Evolutionary conservation across 2,329 filamentous ascomycete genomes (phyloP), one percentile per base, ranked within the genome.

Genomic region (Sclerotinia glacialis): DNA sequence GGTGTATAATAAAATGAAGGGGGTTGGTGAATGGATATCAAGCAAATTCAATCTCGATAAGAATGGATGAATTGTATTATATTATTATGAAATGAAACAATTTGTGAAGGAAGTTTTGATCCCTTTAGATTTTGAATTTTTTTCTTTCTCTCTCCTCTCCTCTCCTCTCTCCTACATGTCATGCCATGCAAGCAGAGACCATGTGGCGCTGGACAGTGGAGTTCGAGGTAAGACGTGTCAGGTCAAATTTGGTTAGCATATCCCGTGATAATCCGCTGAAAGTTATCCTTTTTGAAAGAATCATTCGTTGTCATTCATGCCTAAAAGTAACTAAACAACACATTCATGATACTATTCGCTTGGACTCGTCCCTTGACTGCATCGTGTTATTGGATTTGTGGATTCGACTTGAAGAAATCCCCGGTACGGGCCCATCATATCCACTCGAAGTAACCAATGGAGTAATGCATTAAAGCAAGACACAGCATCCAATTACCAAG

Each of bases 251-350:
- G 40, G 55, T 61, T 66, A 66, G 55, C 6, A 26, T 18, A 46
- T 53, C 44, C 28, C 55, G 46, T 61, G 64, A 61, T 61, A 52
- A 66, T 37, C 42, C 26, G 42, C 12, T 34, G 26, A 50, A 40
- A 31, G 16, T 53, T 18, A 40, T 61, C 40, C 60, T 23, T 65
- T 23, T 65, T 65, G 37, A 34, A 50, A 59, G 23, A 40, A 65
- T 65, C 46, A 50, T 65, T 61, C n/a, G 64, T 65, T 65, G 64
- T 65, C 64, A 65, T 65, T 65, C 34, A 60, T 60, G 64, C 54
- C 54, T 65, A 65, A 65, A 37, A 50, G 44, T 40, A 59, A 60
- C 54, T 64, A 65, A 65, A 65, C 64, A 65, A 46, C 64, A 65
- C 64, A 65, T 52, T 53, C 46, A 46, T 52, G 54, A 60, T 52